Evolutionary conservation across 164 flowering plant genomes (phyloP).

Genomic region (Vitis rotundifolia): DNA sequence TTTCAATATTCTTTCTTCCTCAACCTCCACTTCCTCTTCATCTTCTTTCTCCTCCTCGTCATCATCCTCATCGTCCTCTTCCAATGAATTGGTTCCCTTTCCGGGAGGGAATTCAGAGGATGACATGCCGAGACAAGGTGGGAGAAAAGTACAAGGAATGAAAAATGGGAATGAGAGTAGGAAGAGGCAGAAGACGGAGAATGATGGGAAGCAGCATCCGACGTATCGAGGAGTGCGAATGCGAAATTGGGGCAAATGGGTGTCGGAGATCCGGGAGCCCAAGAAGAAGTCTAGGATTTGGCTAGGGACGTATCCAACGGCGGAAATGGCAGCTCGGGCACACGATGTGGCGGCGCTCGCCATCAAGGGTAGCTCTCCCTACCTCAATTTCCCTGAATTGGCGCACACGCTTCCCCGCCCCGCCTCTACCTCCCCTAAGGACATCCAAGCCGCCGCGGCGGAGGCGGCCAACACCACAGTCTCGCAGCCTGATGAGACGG

Average conservation of each 20-base stretch:
- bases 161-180: constrained; percentile 5
- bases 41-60: constrained; percentile 20
- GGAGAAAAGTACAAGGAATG: background rate
- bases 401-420: constrained; percentile 50
- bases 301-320: constrained; percentile 46
- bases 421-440: constrained; percentile 34
- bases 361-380: constrained; percentile 50
- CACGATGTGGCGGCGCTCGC: constrained; percentile 61
- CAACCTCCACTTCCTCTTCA: constrained; percentile 14
- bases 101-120: background rate
- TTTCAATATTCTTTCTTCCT: constrained; percentile 7
- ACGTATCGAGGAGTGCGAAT: constrained; percentile 47
- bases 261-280: constrained; percentile 58
- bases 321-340: constrained; percentile 68
- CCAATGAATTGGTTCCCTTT: background rate
- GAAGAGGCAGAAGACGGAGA: constrained; percentile 12
- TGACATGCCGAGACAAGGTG: background rate
- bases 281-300: constrained; percentile 53
- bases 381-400: constrained; percentile 52
- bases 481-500: background rate
- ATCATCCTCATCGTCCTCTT: constrained; percentile 4
- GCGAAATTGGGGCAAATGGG: constrained; percentile 65
- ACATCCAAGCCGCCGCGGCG: constrained; percentile 64
- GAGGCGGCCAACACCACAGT: constrained; percentile 38
- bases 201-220: constrained; percentile 29